A percentile compares a stretch with the other conserved stretches of the same genome.
Conservation (phyloP, 2,329 filamentous ascomycete genomes). For the Phyllosticta paracitricarpa region DNA sequence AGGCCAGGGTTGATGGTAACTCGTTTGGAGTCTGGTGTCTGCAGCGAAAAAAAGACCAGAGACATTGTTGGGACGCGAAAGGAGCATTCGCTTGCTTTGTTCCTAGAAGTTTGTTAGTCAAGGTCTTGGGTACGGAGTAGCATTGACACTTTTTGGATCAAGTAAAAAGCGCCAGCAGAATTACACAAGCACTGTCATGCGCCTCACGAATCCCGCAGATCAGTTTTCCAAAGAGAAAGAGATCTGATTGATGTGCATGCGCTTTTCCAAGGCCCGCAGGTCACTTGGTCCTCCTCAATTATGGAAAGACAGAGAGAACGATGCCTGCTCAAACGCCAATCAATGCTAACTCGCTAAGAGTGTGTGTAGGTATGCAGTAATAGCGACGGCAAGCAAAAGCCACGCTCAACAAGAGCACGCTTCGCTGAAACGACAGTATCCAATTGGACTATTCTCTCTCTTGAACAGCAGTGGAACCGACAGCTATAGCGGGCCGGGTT, state of each 20-base stretch:
- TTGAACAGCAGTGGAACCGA: background rate
- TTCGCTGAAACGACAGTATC: background rate
- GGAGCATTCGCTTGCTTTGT: no score
- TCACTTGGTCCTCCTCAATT: background rate
- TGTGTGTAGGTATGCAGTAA: background rate
- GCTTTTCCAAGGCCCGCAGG: background rate
- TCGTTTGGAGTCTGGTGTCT: no score
- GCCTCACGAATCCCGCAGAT: no score
- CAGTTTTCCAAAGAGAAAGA: no score
- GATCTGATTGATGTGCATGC: background rate
- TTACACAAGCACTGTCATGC: no score
- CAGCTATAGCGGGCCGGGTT: background rate
- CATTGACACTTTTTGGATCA: no score
- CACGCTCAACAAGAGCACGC: background rate
- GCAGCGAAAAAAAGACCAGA: no score
- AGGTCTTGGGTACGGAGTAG: no score
- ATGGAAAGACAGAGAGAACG: background rate
- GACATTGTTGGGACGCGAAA: no score
- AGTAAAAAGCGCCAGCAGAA: no score
- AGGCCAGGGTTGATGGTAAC: no score
- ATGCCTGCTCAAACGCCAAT: background rate
- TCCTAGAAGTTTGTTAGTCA: no score
- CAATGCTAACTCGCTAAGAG: background rate
- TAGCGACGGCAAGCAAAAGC: background rate
- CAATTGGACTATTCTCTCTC: background rate